These are phyloP conservation scores for Paecilomyces sp. DNA, from an alignment of 2,329 filamentous ascomycete species.

Conservation along the genomic window DNA sequence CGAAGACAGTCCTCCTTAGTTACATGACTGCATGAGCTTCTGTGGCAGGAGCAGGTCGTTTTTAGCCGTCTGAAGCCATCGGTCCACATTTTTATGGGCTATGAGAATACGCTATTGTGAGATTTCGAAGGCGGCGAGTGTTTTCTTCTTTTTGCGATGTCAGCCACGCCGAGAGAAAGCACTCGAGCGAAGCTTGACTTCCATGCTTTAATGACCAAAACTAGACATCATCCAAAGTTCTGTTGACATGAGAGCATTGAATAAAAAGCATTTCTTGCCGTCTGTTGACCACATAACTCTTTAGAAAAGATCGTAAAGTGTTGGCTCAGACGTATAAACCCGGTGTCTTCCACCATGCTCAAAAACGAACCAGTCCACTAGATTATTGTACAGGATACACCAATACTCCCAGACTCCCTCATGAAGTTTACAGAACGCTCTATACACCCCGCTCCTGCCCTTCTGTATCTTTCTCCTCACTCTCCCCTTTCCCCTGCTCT, in stretches of 20 bases:
- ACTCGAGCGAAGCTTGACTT: not conserved
- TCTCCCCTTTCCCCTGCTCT: conserved; percentile 4
- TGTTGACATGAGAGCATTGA: not conserved
- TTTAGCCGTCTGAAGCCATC: not conserved
- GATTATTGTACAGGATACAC: not conserved
- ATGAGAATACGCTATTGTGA: not conserved
- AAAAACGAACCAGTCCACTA: not conserved
- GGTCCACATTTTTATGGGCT: not conserved
- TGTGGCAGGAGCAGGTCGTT: not conserved
- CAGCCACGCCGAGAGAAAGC: not conserved
- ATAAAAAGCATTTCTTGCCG: not conserved
- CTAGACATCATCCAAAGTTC: not conserved
- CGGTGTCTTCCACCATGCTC: not conserved
- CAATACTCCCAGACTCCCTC: not conserved
- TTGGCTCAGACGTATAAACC: not conserved
- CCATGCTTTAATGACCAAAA: not conserved
- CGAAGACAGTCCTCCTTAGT: conserved; percentile 39
- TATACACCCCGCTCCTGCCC: not conserved
- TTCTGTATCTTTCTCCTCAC: not conserved
- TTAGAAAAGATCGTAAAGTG: not conserved
- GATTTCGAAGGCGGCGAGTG: not conserved
- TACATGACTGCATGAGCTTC: conserved; percentile 32
- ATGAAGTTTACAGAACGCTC: not conserved
- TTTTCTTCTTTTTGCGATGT: not conserved
- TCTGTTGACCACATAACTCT: not conserved